Evolutionary conservation across 305 asterid species (phyloP).

Genomic region (Plantago rigida): DNA sequence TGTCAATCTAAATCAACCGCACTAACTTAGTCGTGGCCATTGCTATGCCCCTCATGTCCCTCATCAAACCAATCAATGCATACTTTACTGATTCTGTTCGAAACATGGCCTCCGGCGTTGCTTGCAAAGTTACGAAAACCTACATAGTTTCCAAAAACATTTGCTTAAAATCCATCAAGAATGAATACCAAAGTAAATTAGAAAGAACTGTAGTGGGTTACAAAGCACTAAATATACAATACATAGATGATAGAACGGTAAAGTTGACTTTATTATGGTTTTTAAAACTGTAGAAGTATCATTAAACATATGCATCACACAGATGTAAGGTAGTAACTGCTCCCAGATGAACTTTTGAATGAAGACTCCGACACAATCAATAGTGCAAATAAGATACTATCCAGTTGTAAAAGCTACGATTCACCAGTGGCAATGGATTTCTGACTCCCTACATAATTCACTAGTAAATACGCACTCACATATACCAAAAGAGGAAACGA

Average conservation of each 20-base stretch:
- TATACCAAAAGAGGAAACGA: slow-evolving; percentile 8
- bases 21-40: slow-evolving; percentile 90
- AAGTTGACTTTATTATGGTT: too few species aligned
- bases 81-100: slow-evolving; percentile 77
- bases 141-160: slow-evolving; percentile 29
- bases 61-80: slow-evolving; percentile 86
- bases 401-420: background rate
- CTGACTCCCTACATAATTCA: slow-evolving; percentile 2
- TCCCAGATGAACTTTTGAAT: too few species aligned
- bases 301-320: background rate
- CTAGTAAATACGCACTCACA: background rate
- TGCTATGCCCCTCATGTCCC: slow-evolving; percentile 89
- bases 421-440: too few species aligned
- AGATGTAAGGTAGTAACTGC: background rate
- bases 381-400: background rate
- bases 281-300: background rate
- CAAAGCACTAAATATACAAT: background rate
- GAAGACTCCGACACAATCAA: background rate
- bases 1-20: slow-evolving; percentile 17
- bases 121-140: slow-evolving; percentile 69
- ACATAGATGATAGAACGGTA: too few species aligned
- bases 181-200: background rate
- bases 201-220: background rate
- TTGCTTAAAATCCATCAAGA: slow-evolving; percentile 16
- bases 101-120: slow-evolving; percentile 70